A percentile compares a stretch with the other conserved stretches of the same genome.
phyloP scores from a whole-genome alignment of 345 rosid genomes.

The Sisymbrium altissimum region DNA sequence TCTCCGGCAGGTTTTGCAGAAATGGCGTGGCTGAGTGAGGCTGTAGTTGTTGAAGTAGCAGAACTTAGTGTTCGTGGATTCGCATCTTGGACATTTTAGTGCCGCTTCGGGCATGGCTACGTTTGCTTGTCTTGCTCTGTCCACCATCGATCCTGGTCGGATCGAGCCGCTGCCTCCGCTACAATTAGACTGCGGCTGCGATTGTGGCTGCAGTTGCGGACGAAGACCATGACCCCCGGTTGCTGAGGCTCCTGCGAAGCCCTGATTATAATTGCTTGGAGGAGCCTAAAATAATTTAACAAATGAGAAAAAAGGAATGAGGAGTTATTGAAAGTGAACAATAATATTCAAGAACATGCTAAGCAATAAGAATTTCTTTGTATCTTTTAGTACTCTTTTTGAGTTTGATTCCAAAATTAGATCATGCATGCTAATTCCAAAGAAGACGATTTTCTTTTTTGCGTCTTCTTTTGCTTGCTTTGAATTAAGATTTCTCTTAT shows the following conservation, averaged over 20 bases:
- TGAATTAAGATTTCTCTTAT: background rate
- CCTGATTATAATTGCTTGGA: slow-evolving; percentile 42
- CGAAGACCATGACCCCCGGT: slow-evolving; percentile 36
- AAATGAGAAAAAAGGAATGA: slow-evolving; percentile 2
- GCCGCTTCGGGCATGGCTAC: slow-evolving; percentile 77
- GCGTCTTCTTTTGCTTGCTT: slow-evolving; percentile 23
- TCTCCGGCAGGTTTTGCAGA: slow-evolving; percentile 92
- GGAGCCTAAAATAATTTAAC: slow-evolving; percentile 20
- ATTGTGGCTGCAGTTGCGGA: slow-evolving; percentile 53
- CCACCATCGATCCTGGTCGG: slow-evolving; percentile 91
- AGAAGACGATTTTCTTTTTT: background rate
- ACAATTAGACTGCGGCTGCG: slow-evolving; percentile 46
- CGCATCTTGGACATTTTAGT: slow-evolving; percentile 89
- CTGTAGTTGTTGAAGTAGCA: slow-evolving; percentile 98
- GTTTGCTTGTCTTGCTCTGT: slow-evolving; percentile 84
- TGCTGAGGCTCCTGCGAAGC: slow-evolving; percentile 34
- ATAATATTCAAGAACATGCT: slow-evolving; percentile 34
- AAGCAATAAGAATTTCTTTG: slow-evolving; percentile 40
- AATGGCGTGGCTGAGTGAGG: slow-evolving; percentile 96
- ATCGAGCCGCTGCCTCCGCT: slow-evolving; percentile 51
- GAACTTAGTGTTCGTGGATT: slow-evolving; percentile 89
- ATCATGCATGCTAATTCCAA: background rate
- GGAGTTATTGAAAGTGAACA: slow-evolving; percentile 55
- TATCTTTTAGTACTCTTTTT: slow-evolving; percentile 22
- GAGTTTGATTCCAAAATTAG: slow-evolving; percentile 17